phyloP scores from a whole-genome alignment of 2,329 filamentous ascomycete species.

The Pochonia chlamydosporia region DNA sequence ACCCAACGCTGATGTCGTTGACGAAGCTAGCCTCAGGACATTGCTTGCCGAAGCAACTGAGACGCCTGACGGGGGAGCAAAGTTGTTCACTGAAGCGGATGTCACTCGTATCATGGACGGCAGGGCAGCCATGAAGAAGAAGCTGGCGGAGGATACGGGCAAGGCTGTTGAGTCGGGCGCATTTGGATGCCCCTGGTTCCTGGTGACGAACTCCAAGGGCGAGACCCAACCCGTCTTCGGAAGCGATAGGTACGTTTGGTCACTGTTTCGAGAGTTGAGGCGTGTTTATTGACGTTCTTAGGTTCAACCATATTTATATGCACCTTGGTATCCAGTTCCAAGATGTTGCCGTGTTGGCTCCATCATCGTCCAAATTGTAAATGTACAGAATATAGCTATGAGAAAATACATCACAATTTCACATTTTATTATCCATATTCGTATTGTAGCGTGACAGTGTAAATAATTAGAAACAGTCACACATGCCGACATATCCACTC shows the following conservation, averaged over 20 bases:
- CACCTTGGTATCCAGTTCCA: conserved; percentile 57
- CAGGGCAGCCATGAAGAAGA: conserved; percentile 37
- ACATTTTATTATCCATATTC: no score
- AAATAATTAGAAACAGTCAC: no score
- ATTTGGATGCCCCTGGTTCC: conserved; percentile 73
- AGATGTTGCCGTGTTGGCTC: conserved; percentile 36
- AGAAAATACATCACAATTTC: no score
- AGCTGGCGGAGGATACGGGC: conserved; percentile 52
- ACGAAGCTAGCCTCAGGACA: conserved; percentile 45
- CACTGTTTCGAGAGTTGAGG: conserved; percentile 18
- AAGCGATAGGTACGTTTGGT: conserved; percentile 52
- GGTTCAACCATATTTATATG: conserved; percentile 64
- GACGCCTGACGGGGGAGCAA: conserved; percentile 15
- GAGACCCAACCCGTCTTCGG: conserved; percentile 67
- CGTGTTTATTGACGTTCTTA: conserved; percentile 18
- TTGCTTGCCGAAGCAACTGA: conserved; percentile 27
- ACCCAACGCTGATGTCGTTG: conserved; percentile 52
- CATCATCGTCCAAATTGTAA: conserved; percentile 31
- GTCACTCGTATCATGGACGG: conserved; percentile 50
- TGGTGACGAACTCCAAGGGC: conserved; percentile 55
- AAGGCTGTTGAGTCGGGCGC: conserved; percentile 59
- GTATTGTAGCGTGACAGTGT: no score
- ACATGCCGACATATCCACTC: not conserved
- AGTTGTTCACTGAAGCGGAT: conserved; percentile 45
- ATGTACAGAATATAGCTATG: no score